A percentile compares a stretch with the other conserved stretches of the same genome.
Evolutionary conservation across 768 basidiomycete species (phyloP).

Genomic region (Mycena olivaceomarginata): DNA sequence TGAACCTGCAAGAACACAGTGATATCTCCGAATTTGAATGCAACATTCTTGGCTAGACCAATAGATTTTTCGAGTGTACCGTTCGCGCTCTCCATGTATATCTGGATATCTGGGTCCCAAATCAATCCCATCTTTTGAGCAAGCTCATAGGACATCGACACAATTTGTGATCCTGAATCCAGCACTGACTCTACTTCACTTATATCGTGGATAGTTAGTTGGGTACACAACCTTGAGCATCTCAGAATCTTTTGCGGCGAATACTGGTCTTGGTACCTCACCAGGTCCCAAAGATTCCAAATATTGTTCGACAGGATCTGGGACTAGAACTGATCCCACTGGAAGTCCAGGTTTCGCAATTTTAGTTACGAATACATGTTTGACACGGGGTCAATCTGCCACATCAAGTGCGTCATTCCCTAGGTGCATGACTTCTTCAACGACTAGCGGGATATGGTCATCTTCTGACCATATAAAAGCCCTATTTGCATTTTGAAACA

Average conservation of each 20-base stretch:
- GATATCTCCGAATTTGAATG: constrained; percentile 47
- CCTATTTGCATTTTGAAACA: too few species aligned
- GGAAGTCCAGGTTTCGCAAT: background rate
- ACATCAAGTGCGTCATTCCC: too few species aligned
- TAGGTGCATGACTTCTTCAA: too few species aligned
- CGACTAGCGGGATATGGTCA: too few species aligned
- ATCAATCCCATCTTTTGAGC: constrained; percentile 32
- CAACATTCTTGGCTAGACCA: constrained; percentile 52
- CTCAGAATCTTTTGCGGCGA: background rate
- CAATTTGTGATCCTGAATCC: constrained; percentile 54
- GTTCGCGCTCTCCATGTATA: constrained; percentile 54
- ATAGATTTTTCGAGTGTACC: constrained; percentile 41
- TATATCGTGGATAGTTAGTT: background rate
- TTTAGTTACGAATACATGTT: background rate
- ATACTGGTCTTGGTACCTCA: background rate
- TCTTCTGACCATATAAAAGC: too few species aligned
- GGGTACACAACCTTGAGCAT: background rate
- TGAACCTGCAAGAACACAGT: constrained; percentile 53
- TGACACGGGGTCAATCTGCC: background rate
- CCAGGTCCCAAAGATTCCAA: background rate
- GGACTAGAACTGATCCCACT: background rate
- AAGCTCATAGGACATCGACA: constrained; percentile 44
- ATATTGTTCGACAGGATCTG: background rate
- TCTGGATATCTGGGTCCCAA: constrained; percentile 45
- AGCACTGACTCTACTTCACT: constrained; percentile 45